phyloP scores from a whole-genome alignment of 2,329 filamentous ascomycete genomes.

The Thermothelomyces thermophilus region DNA sequence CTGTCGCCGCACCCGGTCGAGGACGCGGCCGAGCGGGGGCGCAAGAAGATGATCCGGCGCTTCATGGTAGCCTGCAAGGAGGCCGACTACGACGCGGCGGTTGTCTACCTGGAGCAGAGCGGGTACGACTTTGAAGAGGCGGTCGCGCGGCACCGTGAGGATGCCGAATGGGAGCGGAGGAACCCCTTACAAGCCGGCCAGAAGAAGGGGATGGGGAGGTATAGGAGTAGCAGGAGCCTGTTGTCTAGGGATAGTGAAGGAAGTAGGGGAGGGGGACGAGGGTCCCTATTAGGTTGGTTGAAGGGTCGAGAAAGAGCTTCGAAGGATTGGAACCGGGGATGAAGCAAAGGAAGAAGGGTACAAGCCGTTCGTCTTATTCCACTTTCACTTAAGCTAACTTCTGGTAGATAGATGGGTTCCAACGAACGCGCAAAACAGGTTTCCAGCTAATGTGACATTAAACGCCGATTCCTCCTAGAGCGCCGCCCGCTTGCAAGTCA shows the following conservation, averaged over 20 bases:
- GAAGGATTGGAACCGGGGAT: neutral
- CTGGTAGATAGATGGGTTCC: neutral
- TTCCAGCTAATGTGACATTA: neutral
- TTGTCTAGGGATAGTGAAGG: neutral
- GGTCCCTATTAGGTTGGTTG: neutral
- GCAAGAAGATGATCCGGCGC: conserved; percentile 63
- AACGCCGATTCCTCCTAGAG: conserved; percentile 5
- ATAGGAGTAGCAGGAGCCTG: neutral
- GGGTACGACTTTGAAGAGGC: conserved; percentile 61
- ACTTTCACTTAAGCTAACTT: neutral
- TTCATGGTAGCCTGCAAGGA: conserved; percentile 79
- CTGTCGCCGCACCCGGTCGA: conserved; percentile 66
- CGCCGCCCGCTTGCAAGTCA: conserved; percentile 10
- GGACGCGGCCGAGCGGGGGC: conserved; percentile 64
- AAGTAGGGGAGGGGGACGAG: neutral
- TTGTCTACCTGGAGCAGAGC: conserved; percentile 66
- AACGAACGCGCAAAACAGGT: no score
- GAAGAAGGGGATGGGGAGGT: conserved; percentile 16
- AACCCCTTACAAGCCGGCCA: conserved; percentile 46
- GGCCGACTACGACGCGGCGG: conserved; percentile 66
- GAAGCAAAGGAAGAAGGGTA: neutral
- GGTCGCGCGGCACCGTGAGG: conserved; percentile 57
- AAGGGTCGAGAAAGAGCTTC: neutral
- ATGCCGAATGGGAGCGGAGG: conserved; percentile 68
- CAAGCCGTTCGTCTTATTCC: neutral